Percentiles rank a stretch among this genome's conserved stretches.
Conservation (phyloP, 116 monocot species). For the Papilionanthe hybrid region DNA sequence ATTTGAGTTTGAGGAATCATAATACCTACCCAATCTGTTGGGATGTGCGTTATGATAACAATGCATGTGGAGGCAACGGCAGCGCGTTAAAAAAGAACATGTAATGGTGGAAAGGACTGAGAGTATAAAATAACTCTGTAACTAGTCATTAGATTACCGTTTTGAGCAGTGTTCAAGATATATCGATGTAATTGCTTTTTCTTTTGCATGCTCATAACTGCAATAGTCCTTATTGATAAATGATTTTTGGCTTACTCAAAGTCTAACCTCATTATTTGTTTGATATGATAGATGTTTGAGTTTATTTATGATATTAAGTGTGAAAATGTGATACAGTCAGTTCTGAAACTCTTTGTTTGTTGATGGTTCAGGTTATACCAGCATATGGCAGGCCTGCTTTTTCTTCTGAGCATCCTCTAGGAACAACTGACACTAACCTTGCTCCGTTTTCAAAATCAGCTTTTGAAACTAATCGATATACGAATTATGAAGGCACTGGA, state of each 20-base stretch:
- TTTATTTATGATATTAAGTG: background rate
- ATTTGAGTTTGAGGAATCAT: background rate
- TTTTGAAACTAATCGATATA: slow-evolving; percentile 5
- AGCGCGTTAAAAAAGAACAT: background rate
- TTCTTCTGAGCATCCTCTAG: slow-evolving; percentile 2
- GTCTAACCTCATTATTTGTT: background rate
- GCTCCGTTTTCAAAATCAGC: background rate
- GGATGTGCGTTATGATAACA: background rate
- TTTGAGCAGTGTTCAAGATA: background rate
- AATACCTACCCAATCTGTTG: background rate
- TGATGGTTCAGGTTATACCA: slow-evolving; percentile 15
- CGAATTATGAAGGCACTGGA: background rate
- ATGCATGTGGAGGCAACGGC: background rate
- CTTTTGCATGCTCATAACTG: background rate
- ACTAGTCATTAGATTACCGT: background rate
- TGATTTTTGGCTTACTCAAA: background rate
- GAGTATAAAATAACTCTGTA: background rate
- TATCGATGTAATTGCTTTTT: background rate
- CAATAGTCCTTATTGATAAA: background rate
- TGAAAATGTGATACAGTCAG: background rate
- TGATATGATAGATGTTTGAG: background rate
- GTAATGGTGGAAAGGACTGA: background rate
- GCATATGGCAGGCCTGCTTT: slow-evolving; percentile 14
- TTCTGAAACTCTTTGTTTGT: background rate
- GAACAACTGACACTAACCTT: background rate